Evolutionary conservation across 768 basidiomycete species (phyloP), one percentile per base, ranked within the genome.

Genomic region (Mycena latifolia): DNA sequence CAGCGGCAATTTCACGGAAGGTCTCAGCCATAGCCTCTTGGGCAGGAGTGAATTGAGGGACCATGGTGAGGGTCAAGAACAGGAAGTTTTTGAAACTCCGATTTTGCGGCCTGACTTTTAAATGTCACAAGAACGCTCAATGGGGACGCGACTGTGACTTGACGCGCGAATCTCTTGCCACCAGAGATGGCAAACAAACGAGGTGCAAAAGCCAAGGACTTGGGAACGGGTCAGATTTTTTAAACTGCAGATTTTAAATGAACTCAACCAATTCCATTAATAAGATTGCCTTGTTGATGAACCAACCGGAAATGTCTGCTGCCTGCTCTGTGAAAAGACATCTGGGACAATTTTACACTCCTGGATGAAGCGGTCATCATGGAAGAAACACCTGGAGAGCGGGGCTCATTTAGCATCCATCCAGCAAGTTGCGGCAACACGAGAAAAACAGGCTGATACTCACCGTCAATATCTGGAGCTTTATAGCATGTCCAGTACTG

Each of bases 191-290:
- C 37, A 18, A 3, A 17, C 2, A 50, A 20, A 14, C 37, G 60
- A 9, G 60, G 60, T n/a, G 28, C 15, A 5, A 61, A 53, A 61
- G 3, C 22, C 2, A 61, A 53, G 25, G 60, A 61, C 51, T 14
- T 61, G n/a, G 50, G 51, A 33, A 27, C 27, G 0, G n/a, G 60
- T 53, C 0, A 39, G 59, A 25, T 48, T 37, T 20, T 31, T 8
- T 29, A 25, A 51, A 3, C 24, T 51, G 7, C 1, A 46, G 8
- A 35, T 14, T 35, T 35, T 9, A 3, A 31, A 15, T 4, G 25
- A 15, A 45, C 25, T 47, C 1, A 57, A 24, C 29, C 4, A n/a
- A 17, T 35, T 46, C n/a, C 14, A 20, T 47, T 14, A 7, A 20
- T 33, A 12, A 60, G 59, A 52, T 11, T 51, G 59, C 11, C 12